phyloP scores from a whole-genome alignment of 805 yeast species.

The Ogataea glucozyma region DNA sequence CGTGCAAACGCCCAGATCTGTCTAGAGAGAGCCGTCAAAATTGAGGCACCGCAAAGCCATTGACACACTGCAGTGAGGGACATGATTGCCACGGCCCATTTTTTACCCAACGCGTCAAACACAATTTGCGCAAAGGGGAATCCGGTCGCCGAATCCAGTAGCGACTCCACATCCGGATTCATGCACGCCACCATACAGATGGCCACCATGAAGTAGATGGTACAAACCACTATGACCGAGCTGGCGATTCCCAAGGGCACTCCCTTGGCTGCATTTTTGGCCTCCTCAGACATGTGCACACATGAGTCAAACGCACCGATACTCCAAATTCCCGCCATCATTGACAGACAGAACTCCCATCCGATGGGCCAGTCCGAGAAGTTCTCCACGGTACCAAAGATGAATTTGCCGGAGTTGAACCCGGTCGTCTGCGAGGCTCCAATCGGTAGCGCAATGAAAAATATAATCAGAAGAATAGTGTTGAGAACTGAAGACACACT shows the following conservation, averaged over 20 bases:
- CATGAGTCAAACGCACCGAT: constrained; percentile 72
- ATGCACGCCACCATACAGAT: constrained; percentile 59
- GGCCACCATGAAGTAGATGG: constrained; percentile 56
- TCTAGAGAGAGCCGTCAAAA: constrained; percentile 62
- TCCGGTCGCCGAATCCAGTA: constrained; percentile 48
- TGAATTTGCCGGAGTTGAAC: constrained; percentile 50
- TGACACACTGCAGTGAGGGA: constrained; percentile 57
- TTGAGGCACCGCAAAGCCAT: constrained; percentile 63
- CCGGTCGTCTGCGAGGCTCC: constrained; percentile 44
- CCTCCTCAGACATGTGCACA: constrained; percentile 73
- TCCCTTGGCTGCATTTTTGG: constrained; percentile 57
- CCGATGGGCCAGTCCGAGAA: constrained; percentile 57
- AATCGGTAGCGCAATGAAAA: constrained; percentile 64
- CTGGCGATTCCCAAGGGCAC: constrained; percentile 66
- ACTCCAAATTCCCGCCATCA: constrained; percentile 72
- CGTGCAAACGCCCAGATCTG: constrained; percentile 76
- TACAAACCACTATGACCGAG: constrained; percentile 54
- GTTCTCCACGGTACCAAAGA: constrained; percentile 54
- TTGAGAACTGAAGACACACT: constrained; percentile 57
- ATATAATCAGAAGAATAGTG: constrained; percentile 49
- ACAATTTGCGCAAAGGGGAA: constrained; percentile 66
- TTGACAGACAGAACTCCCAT: constrained; percentile 47
- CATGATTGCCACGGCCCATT: constrained; percentile 66
- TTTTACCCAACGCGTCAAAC: constrained; percentile 58
- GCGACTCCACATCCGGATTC: constrained; percentile 41